phyloP scores from a whole-genome alignment of 1,139 yeast species.

The Geotrichum fermentans region DNA sequence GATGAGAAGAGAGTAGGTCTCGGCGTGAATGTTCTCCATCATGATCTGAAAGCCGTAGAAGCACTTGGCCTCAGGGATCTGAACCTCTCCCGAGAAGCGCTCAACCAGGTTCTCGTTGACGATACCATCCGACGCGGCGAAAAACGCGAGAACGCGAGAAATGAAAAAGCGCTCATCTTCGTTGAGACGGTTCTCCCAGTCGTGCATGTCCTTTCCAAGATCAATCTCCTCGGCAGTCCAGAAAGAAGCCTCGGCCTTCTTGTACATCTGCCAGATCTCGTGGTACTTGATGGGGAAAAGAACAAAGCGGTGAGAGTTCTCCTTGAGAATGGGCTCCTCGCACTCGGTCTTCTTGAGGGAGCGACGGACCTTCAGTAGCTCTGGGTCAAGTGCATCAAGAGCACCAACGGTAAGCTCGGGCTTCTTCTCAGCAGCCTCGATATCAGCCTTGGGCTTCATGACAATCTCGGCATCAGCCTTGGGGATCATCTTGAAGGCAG shows the following conservation, averaged over 20 bases:
- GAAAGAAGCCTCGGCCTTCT: constrained; percentile 97
- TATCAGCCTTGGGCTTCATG: constrained; percentile 19
- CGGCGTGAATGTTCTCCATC: constrained; percentile 99
- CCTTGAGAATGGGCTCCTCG: constrained; percentile 83
- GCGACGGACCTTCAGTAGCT: constrained; percentile 31
- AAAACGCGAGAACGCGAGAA: constrained; percentile 91
- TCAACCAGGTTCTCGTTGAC: constrained; percentile 96
- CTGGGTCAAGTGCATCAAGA: constrained; percentile 22
- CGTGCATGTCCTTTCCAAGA: constrained; percentile 80
- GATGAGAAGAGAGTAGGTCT: constrained; percentile 88
- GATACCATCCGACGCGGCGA: constrained; percentile 97
- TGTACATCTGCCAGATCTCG: constrained; percentile 98
- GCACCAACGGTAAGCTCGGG: constrained; percentile 11
- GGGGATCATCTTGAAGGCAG: constrained; percentile 27
- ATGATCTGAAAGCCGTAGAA: constrained; percentile 98
- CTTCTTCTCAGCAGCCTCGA: constrained; percentile 21
- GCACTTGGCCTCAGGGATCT: constrained; percentile 95
- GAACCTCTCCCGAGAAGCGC: constrained; percentile 95
- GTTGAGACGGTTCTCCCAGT: constrained; percentile 81
- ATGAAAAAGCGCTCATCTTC: constrained; percentile 88
- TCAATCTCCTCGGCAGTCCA: constrained; percentile 99
- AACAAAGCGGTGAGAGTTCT: constrained; percentile 87
- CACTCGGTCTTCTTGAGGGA: constrained; percentile 67
- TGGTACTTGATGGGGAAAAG: constrained; percentile 96
- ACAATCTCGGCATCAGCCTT: constrained; percentile 19